A percentile compares a stretch with the other conserved stretches of the same genome.
These are phyloP conservation scores for Tetradesmus lagerheimii DNA, from an alignment of 139 green algal genomes.

Conservation along the genomic window DNA sequence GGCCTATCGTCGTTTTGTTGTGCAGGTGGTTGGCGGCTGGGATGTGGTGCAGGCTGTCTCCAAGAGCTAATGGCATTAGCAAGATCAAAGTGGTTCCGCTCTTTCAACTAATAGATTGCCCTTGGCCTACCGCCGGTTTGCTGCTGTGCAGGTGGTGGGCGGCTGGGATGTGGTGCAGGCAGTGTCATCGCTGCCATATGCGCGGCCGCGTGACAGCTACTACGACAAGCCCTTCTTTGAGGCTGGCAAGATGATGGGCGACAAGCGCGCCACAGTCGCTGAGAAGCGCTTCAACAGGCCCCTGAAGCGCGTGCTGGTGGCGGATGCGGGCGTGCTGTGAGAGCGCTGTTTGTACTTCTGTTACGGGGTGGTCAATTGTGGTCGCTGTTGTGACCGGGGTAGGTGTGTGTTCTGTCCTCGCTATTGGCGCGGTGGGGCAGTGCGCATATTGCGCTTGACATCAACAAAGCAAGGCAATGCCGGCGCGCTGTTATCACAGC, in stretches of 20 bases:
- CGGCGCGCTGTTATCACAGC: too few relatives aligned
- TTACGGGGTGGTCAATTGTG: background rate
- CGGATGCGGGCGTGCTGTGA: slow-evolving; percentile 44
- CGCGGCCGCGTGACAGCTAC: slow-evolving; percentile 47
- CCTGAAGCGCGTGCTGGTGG: slow-evolving; percentile 59
- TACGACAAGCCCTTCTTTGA: slow-evolving; percentile 63
- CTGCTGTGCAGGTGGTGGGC: slow-evolving; percentile 24
- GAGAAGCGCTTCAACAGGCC: slow-evolving; percentile 67
- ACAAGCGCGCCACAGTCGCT: slow-evolving; percentile 63
- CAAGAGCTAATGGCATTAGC: too few relatives aligned
- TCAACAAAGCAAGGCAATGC: too few relatives aligned
- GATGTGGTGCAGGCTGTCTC: background rate
- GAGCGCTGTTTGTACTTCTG: background rate
- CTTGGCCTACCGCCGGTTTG: background rate
- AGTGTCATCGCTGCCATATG: slow-evolving; percentile 50
- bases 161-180: slow-evolving; percentile 46
- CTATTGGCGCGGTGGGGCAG: too few relatives aligned
- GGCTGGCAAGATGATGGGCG: slow-evolving; percentile 63
- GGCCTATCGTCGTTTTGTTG: background rate
- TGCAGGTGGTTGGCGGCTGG: background rate
- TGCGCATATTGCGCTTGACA: too few relatives aligned
- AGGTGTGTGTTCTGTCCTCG: too few relatives aligned
- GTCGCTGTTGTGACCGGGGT: too few relatives aligned
- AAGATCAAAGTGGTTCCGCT: too few relatives aligned
- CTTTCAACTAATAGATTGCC: too few relatives aligned